Evolutionary conservation across 768 basidiomycete species (phyloP), one percentile per base, ranked within the genome.

Genomic region (Hygrocybe punicea): DNA sequence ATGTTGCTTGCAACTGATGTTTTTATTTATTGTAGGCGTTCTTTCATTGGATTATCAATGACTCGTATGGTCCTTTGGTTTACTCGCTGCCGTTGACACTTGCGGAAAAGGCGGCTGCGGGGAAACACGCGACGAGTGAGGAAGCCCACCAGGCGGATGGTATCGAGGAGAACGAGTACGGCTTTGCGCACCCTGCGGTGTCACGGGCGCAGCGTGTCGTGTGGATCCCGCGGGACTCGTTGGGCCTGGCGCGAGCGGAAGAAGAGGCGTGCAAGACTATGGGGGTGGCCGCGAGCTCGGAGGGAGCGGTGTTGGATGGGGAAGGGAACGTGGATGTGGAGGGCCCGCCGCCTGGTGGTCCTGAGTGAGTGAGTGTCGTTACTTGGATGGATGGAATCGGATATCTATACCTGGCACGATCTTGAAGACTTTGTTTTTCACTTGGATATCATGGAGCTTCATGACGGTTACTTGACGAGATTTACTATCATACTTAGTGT

Each of bases 161-260:
- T 6, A 29, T 21, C 17, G 36, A 52, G 16, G 74, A 76, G 46
- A 75, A 75, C 4, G 72, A 82, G 50, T 84, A 85, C 64, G 87
- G 88, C 11, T 98, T 96, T 73, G 85, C 89, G 46, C 96, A 96
- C 64, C 96, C 96, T 14, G 93, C 93, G 6, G 79, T 83, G 54
- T 82, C 76, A 59, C 72, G 83, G 51, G 84, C 89, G 47, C 91
- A 93, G 72, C 79, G 86, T 60, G 77, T 84, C 4, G 75, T 98
- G 33, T 98, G 96, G 96, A 70, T 98, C 53, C 91, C 96, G 19
- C 71, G 74, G 37, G 96, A 98, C 67, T 63, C 71, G 21, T 73
- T 83, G n/a, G 85, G 86, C 8, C 65, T 93, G 53, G 71, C 76
- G 36, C 82, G 81, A 58, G 83, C 78, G 56, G 90, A 91, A 74